phyloP scores from a whole-genome alignment of 441 rosid genomes.

The Populus tomentosa region DNA sequence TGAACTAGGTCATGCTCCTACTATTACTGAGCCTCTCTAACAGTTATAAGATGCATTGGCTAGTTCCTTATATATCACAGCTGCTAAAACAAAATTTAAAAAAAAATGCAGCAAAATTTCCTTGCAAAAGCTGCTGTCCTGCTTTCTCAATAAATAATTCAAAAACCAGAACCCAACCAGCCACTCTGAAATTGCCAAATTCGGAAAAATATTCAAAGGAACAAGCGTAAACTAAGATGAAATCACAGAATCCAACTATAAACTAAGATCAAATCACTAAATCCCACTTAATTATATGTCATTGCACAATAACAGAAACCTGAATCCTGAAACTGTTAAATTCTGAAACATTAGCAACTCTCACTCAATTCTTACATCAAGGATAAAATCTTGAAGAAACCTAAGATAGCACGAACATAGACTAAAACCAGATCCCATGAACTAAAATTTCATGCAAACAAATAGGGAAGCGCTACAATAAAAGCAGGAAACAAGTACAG shows the following conservation, averaged over 20 bases:
- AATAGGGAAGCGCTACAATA: background rate
- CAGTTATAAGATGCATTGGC: too few relatives aligned
- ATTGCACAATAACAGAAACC: background rate
- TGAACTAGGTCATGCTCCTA: background rate
- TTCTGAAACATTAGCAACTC: background rate
- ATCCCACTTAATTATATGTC: background rate
- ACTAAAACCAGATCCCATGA: background rate
- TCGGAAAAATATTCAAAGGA: background rate
- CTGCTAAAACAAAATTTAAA: background rate
- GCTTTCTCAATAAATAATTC: background rate
- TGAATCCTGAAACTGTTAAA: background rate
- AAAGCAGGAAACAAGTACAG: background rate
- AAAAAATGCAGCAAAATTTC: background rate
- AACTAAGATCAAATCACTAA: background rate
- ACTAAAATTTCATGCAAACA: background rate
- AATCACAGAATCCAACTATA: background rate
- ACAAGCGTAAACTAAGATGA: background rate
- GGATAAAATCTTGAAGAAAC: background rate
- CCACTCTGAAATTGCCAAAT: background rate
- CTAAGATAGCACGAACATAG: background rate
- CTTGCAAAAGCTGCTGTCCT: background rate
- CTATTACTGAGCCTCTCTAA: too few relatives aligned
- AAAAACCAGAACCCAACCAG: background rate
- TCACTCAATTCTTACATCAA: background rate
- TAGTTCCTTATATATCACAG: background rate